Evolutionary conservation across 306 rosid genomes (phyloP).

Genomic region (Notholithocarpus densiflorus): DNA sequence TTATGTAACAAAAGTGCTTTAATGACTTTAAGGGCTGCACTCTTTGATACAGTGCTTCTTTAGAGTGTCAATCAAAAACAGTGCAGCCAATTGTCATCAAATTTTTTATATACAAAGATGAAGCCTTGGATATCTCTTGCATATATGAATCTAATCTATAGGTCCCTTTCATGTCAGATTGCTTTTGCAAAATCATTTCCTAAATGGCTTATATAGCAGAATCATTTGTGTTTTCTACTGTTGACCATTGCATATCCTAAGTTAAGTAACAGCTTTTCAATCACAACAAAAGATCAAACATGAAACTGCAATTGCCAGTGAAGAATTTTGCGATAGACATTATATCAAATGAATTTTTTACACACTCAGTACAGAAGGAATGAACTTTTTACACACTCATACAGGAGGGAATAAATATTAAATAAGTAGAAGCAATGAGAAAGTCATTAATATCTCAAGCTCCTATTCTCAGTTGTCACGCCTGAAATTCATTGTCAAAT

Average conservation of each 20-base stretch:
- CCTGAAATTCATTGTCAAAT: constrained; percentile 36
- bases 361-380: constrained; percentile 24
- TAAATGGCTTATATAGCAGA: no score
- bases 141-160: no score
- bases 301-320: not conserved
- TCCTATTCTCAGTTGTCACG: constrained; percentile 48
- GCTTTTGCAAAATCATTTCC: no score
- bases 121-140: no score
- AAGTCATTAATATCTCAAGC: constrained; percentile 50
- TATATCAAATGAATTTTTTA: constrained; percentile 45
- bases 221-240: no score
- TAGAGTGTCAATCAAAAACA: no score
- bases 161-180: no score
- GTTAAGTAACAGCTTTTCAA: not conserved
- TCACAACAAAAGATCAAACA: not conserved
- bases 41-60: no score
- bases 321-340: constrained; percentile 32
- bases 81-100: no score
- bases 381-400: constrained; percentile 54
- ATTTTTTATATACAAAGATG: no score
- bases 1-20: no score
- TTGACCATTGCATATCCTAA: not conserved
- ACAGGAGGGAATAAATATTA: constrained; percentile 31
- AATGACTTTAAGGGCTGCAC: no score
- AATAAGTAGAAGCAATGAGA: constrained; percentile 54